Evolutionary conservation across 2,329 filamentous ascomycete genomes (phyloP), one percentile per base, ranked within the genome.

Genomic region (Herpotrichia juniperi): DNA sequence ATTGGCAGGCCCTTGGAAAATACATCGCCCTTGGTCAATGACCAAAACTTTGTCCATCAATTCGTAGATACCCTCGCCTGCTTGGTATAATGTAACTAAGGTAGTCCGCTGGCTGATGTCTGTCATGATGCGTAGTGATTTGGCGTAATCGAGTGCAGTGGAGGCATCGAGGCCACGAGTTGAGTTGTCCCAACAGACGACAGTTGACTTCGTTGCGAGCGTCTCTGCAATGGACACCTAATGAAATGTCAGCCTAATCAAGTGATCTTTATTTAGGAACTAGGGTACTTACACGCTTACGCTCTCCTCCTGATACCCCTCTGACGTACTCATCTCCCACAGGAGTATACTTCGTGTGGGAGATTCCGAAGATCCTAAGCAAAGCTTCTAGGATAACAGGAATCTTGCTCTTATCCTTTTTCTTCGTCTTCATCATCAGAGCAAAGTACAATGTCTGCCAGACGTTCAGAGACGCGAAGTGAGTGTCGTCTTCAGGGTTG

Each of bases 11-110:
- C 87, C 87, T 65, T 85, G 84, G 73, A 83, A 90, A 48, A 89
- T 82, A 73, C 87, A 84, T 4, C 86, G 83, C 1, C 90, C 90
- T 44, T 84, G 77, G 58, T 93, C 87, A 47, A 93, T 90, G 17
- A 93, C 84, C 45, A 93, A 72, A 2, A 93, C 89, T 72, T 93
- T 93, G 69, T 94, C 90, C 82, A 93, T 90, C 26, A 89, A 77
- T 56, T 86, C 80, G 63, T 88, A 89, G 54, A 89, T 88, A 19
- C 83, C 83, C 66, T 89, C 85, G 48, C 86, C 85, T 1, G 87
- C 87, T 68, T 89, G 87, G 69, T 91, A 91, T 0, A 91, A 77
- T 0, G 88, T 90, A 1, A 89, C 87, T 14, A 89, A 78, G 0
- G 86, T 89, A 0, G 87, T 89, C 7, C 87, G 83, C 59, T 90